Evolutionary conservation across 345 rosid species (phyloP), one percentile per base, ranked within the genome.

Genomic region (Limnanthes douglasii): DNA sequence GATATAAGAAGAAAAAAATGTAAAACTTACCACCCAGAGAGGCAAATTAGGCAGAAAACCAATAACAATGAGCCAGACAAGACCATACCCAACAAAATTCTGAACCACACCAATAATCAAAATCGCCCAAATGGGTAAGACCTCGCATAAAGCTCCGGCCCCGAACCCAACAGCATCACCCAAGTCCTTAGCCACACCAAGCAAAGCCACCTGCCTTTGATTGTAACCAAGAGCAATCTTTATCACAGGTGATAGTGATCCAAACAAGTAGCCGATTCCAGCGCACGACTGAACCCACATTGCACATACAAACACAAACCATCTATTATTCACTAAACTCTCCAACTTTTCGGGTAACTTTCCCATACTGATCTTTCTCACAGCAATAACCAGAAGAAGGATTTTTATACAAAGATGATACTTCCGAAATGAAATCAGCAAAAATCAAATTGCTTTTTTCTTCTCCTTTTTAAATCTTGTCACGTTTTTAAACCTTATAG

Each of bases 211-310:
- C 43, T 84, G 74, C 32, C 72, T 56, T 74, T 79, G 93, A 49
- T 73, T 72, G 62, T 84, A 79, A 23, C 76, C 78, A 51, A 75
- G 43, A 25, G 68, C 7, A 42, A 63, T 46, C 43, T 84, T 79
- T 38, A 84, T 76, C 31, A 54, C 79, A 1, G 88, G 95, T 0
- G 95, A 84, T 50, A 78, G 75, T 47, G 92, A 75, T 25, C 95
- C 95, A 54, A 75, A 79, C 54, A 84, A 36, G 63, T 79, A 79
- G 5, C 93, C 88, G 44, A 84, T 59, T 36, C 93, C 85, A 11
- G 88, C 84, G 40, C 73, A 68, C 2, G 82, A 71, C 28, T 75
- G 83, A 15, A 84, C 54, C 93, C 95, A 84, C 69, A 75, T 75
- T 46, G 85, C 67, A 33, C 81, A 62, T n/a, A 79, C 93, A 48